These are phyloP conservation scores for Apiospora rasikravindrae DNA, from an alignment of 2,329 filamentous ascomycete species.

Conservation along the genomic window DNA sequence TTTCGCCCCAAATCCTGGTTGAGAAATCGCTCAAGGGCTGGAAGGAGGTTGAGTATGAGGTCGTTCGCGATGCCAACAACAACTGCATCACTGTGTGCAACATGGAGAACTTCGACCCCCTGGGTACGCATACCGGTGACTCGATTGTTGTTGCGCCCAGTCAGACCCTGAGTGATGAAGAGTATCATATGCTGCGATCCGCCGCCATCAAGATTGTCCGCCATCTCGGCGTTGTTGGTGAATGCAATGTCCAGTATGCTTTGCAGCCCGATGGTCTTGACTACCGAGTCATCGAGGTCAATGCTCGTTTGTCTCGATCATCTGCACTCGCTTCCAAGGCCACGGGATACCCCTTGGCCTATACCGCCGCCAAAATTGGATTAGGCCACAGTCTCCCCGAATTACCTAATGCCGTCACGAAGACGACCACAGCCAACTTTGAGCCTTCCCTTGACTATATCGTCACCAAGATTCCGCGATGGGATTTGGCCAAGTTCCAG, in stretches of 20 bases:
- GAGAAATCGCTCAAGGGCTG: constrained; percentile 99
- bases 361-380: constrained; percentile 97
- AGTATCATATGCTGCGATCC: constrained; percentile 98
- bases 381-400: constrained; percentile 94
- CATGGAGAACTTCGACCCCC: constrained; percentile 98
- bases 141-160: constrained; percentile 97
- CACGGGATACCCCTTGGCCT: constrained; percentile 95
- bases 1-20: constrained; percentile 94
- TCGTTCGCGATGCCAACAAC: constrained; percentile 94
- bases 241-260: constrained; percentile 98
- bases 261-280: constrained; percentile 95
- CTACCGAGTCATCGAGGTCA: constrained; percentile 98
- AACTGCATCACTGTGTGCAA: constrained; percentile 99
- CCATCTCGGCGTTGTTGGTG: constrained; percentile 94
- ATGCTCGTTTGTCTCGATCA: constrained; percentile 95
- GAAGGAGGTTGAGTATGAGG: constrained; percentile 99
- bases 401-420: constrained; percentile 96
- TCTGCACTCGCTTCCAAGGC: constrained; percentile 97
- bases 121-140: constrained; percentile 97
- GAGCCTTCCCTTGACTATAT: constrained; percentile 97
- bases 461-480: constrained; percentile 97
- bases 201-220: constrained; percentile 98
- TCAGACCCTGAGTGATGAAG: constrained; percentile 96
- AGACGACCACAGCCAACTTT: constrained; percentile 98
- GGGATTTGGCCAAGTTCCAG: constrained; percentile 99